phyloP scores from a whole-genome alignment of 176 grass and related monocot genomes.

The Eremochloa ophiuroides region DNA sequence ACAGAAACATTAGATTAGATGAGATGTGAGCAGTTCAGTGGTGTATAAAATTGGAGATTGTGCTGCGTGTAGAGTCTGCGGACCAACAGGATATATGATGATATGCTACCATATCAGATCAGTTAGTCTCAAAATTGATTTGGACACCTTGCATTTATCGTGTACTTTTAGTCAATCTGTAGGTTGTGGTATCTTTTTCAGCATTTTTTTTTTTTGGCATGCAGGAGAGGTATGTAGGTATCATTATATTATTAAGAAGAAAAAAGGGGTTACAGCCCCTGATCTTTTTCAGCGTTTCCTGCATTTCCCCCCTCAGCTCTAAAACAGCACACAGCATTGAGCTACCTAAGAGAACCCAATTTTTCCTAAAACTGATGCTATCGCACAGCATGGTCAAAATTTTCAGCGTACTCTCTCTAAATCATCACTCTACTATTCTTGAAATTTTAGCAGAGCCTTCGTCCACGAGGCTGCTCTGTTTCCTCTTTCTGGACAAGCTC shows the following conservation, averaged over 20 bases:
- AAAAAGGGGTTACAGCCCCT: too few relatives aligned
- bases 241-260: too few relatives aligned
- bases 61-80: too few relatives aligned
- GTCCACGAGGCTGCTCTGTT: slow-evolving; percentile 52
- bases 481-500: slow-evolving; percentile 73
- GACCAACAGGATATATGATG: too few relatives aligned
- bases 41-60: neutral
- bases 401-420: neutral
- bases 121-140: neutral
- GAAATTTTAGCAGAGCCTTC: slow-evolving; percentile 69
- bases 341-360: neutral
- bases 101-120: neutral
- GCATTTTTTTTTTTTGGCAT: too few relatives aligned
- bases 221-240: too few relatives aligned
- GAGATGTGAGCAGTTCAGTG: neutral
- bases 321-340: neutral
- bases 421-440: slow-evolving; percentile 57
- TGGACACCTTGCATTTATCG: neutral
- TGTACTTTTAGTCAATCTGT: neutral
- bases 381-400: slow-evolving; percentile 17
- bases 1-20: neutral
- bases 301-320: neutral
- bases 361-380: neutral
- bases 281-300: neutral
- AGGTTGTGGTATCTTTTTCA: too few relatives aligned